These are phyloP conservation scores for Filosporella fistucella DNA, from an alignment of 495 filamentous ascomycete species.

Conservation along the genomic window DNA sequence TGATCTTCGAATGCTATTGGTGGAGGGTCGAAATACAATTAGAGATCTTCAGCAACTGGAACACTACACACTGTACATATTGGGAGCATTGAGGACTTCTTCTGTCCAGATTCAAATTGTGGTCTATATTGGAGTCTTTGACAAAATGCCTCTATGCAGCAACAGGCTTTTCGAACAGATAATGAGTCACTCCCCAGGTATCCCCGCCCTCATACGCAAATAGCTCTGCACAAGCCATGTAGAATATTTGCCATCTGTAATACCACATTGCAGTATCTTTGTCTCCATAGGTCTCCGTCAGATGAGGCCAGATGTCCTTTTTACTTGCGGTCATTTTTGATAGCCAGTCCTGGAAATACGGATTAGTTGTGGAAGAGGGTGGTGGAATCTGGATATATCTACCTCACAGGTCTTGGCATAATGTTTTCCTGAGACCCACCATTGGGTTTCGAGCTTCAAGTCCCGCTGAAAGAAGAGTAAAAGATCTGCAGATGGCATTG, in stretches of 20 bases:
- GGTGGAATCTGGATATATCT: constrained; percentile 12
- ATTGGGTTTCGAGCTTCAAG: constrained; percentile 50
- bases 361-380: constrained; percentile 2
- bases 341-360: constrained; percentile 48
- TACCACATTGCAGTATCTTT: constrained; percentile 52
- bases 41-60: too few species aligned
- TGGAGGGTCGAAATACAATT: too few species aligned
- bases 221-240: constrained; percentile 63
- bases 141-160: constrained; percentile 4
- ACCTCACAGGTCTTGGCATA: constrained; percentile 65
- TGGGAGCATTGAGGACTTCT: too few species aligned
- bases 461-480: constrained; percentile 62
- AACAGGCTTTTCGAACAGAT: constrained; percentile 51
- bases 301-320: constrained; percentile 50
- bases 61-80: constrained; percentile 4
- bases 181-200: constrained; percentile 59
- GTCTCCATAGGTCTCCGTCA: constrained; percentile 56
- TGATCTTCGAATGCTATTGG: too few species aligned
- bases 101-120: too few species aligned
- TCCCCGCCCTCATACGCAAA: constrained; percentile 58
- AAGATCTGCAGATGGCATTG: constrained; percentile 63
- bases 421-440: constrained; percentile 61
- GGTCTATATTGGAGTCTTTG: too few species aligned
- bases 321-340: constrained; percentile 46
- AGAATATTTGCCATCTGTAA: constrained; percentile 65